phyloP scores from a whole-genome alignment of 2,329 filamentous ascomycete genomes.

The Calonectria pteridis region DNA sequence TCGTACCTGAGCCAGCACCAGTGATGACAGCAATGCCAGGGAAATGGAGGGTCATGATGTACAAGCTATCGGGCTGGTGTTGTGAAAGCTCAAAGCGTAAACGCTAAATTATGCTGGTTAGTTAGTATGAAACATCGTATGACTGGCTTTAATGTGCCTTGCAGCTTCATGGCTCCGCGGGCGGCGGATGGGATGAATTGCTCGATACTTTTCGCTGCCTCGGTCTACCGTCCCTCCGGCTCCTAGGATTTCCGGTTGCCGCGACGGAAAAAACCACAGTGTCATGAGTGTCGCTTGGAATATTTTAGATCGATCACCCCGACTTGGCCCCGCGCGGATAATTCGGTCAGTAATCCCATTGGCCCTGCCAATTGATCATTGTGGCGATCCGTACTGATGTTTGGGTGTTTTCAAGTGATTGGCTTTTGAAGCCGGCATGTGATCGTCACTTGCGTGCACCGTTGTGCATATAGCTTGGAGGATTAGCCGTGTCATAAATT shows the following conservation, averaged over 20 bases:
- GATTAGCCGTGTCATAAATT: neutral
- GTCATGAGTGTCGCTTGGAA: neutral
- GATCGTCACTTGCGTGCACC: neutral
- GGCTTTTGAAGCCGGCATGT: neutral
- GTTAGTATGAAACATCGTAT: neutral
- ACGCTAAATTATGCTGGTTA: neutral
- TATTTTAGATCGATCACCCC: neutral
- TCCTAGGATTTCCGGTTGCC: neutral
- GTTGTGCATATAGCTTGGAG: neutral
- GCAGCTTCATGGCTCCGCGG: neutral
- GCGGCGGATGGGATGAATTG: neutral
- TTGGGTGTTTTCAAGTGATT: neutral
- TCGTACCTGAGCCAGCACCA: constrained; percentile 10
- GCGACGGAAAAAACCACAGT: neutral
- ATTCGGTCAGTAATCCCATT: neutral
- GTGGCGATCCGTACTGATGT: neutral
- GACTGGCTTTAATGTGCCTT: neutral
- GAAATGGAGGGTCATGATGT: constrained; percentile 6
- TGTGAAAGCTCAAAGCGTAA: neutral
- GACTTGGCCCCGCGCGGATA: neutral
- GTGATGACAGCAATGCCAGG: constrained; percentile 8
- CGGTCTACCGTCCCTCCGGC: neutral
- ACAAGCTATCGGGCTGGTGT: neutral
- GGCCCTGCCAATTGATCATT: neutral
- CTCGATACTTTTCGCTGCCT: neutral